These are phyloP conservation scores for Uromyces viciae-fabae DNA, from an alignment of 1,284 basidiomycete genomes.

Conservation along the genomic window DNA sequence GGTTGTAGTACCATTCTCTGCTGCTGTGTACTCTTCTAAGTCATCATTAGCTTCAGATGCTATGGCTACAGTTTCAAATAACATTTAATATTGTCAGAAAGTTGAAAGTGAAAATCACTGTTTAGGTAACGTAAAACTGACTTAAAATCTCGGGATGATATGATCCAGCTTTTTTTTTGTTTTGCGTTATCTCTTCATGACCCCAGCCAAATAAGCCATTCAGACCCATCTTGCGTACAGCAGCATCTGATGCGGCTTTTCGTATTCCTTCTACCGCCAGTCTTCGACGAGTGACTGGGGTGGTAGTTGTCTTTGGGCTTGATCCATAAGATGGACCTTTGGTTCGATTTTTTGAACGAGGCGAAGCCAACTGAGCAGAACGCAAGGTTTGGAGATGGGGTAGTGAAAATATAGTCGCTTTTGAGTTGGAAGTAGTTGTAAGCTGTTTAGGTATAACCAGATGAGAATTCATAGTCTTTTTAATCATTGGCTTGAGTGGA, in stretches of 20 bases:
- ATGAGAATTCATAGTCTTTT: not conserved
- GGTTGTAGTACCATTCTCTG: too few relatives aligned
- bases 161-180: too few relatives aligned
- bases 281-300: constrained; percentile 11
- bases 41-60: too few relatives aligned
- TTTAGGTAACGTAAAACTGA: too few relatives aligned
- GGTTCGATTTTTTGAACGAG: not conserved
- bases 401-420: not conserved
- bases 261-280: constrained; percentile 20
- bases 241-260: constrained; percentile 19
- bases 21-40: too few relatives aligned
- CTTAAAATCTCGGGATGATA: too few relatives aligned
- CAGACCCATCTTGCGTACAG: constrained; percentile 27
- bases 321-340: not conserved
- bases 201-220: not conserved
- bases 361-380: not conserved
- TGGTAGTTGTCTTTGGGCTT: not conserved
- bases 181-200: too few relatives aligned
- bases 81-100: too few relatives aligned
- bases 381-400: not conserved
- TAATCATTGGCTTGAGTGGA: not conserved
- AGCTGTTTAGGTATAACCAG: not conserved
- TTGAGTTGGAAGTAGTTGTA: not conserved
- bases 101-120: too few relatives aligned
- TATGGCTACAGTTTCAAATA: too few relatives aligned